These are phyloP conservation scores for Boletus smithii DNA, from an alignment of 1,284 basidiomycete genomes.

Conservation along the genomic window DNA sequence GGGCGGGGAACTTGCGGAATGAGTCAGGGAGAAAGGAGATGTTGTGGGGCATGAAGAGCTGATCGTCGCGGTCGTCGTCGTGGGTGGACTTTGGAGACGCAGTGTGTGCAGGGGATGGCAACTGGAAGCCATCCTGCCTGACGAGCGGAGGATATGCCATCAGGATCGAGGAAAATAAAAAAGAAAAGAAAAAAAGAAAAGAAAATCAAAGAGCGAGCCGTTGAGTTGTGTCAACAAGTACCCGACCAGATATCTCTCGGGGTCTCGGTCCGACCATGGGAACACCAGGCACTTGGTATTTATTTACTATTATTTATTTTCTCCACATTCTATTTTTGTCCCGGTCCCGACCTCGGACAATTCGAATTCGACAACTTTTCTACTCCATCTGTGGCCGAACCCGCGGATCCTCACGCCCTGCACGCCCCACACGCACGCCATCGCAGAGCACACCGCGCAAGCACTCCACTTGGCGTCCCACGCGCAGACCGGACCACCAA, in stretches of 20 bases:
- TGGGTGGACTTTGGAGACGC: constrained; percentile 31
- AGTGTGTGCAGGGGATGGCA: constrained; percentile 46
- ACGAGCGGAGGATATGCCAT: constrained; percentile 33
- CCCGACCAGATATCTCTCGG: constrained; percentile 23
- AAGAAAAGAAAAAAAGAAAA: not conserved
- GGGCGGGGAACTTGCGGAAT: constrained; percentile 47
- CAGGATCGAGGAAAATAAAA: not conserved
- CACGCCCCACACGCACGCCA: no score
- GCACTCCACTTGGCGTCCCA: not conserved
- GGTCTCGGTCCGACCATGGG: constrained; percentile 36
- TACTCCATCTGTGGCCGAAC: no score
- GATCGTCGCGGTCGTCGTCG: constrained; percentile 27
- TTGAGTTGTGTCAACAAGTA: not conserved
- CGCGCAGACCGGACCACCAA: not conserved
- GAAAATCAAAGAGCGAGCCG: not conserved
- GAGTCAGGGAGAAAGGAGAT: constrained; percentile 45
- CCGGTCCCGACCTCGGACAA: constrained; percentile 20
- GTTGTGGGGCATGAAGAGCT: constrained; percentile 42
- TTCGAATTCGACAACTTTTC: constrained; percentile 17
- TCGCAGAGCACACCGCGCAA: not conserved
- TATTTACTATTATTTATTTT: constrained; percentile 24
- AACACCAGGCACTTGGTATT: constrained; percentile 26
- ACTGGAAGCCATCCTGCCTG: constrained; percentile 63
- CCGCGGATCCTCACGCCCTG: not conserved
- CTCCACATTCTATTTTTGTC: constrained; percentile 23